Base-by-base conservation (phyloP, 306 rosid species). In the Cucurbita pepo region DNA sequence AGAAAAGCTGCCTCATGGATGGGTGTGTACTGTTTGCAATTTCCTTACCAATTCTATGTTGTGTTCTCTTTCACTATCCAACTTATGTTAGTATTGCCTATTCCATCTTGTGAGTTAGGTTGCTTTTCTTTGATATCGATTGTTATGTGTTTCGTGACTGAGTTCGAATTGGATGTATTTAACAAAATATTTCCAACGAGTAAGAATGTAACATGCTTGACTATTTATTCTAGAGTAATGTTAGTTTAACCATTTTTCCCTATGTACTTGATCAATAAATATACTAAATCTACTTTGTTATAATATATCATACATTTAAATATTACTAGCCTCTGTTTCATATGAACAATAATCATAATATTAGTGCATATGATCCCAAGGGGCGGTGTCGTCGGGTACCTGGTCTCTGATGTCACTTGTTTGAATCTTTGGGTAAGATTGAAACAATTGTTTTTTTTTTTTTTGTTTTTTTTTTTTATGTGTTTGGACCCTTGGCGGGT, bases 1-100 rank as follows among this genome's bases (percentile, higher is more conserved):
- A 60, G 82, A 80, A 65, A 83, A 77, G 65, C 79, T 90, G 81
- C 89, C 84, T 82, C 71, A 79, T 25, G 94, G 90, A 85, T 93
- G 98, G 98, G 98, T 93, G 75, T 47, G 96, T 87, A 75, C 72
- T 51, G 59, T 79, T 58, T 63, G 12, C 56, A 38, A 47, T 21
- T 47, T 48, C 6, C 48, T 21, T 66, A 21, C 41, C 41, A 22
- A 19, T 47, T 67, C 0, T 47, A 7, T 67, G 34, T 22, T 22
- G 2, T 47, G 19, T 25, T 45, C 40, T 44, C 18, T 21, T 22
- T 47, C 19, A 13, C 41, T 67, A 14, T 67, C 8, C 72, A 45
- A 11, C 19, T 67, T 67, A 41, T 65, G 73, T 47, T 45, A 47
- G 56, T 45, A 12, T 67, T 47, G 7, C 22, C 43, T 13, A 3